Evolutionary conservation across 495 filamentous ascomycete genomes (phyloP).

Genomic region (Penicillium coffeae): DNA sequence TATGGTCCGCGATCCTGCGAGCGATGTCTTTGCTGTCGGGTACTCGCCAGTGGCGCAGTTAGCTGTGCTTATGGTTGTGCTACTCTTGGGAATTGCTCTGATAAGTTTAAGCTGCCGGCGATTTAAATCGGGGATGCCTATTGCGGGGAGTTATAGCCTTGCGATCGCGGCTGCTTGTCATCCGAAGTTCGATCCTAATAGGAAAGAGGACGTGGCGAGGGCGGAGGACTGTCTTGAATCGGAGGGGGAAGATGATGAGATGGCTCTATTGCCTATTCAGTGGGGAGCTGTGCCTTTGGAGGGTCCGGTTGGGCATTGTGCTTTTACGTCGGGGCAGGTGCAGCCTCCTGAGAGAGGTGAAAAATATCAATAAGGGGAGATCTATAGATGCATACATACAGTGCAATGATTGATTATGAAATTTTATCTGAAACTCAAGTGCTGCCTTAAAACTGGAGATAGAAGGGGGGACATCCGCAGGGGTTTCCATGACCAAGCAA

Average conservation of each 20-base stretch:
- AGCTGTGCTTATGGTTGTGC: background rate
- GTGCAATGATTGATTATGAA: no score
- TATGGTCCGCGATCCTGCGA: slow-evolving; percentile 7
- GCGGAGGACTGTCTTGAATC: background rate
- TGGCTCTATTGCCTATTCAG: slow-evolving; percentile 1
- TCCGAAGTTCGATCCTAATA: slow-evolving; percentile 6
- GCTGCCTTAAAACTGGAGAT: no score
- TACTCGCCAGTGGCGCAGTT: slow-evolving; percentile 1
- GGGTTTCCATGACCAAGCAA: no score
- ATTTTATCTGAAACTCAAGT: no score
- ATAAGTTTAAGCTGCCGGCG: background rate
- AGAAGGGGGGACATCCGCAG: no score
- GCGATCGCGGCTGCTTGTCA: slow-evolving; percentile 8
- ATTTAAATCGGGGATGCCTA: slow-evolving; percentile 5
- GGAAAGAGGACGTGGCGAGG: no score
- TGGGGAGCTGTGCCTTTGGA: slow-evolving; percentile 1
- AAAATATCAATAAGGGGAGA: no score
- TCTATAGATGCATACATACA: no score
- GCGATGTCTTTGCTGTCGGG: background rate
- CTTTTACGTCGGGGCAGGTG: no score
- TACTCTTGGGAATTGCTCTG: background rate
- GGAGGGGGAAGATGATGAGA: background rate
- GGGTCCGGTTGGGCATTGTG: background rate
- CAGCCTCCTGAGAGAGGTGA: no score
- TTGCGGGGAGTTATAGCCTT: slow-evolving; percentile 8